A percentile compares a stretch with the other conserved stretches of the same genome.
These are phyloP conservation scores for Solanum sitiens DNA, from an alignment of 257 asterid genomes.

Conservation along the genomic window DNA sequence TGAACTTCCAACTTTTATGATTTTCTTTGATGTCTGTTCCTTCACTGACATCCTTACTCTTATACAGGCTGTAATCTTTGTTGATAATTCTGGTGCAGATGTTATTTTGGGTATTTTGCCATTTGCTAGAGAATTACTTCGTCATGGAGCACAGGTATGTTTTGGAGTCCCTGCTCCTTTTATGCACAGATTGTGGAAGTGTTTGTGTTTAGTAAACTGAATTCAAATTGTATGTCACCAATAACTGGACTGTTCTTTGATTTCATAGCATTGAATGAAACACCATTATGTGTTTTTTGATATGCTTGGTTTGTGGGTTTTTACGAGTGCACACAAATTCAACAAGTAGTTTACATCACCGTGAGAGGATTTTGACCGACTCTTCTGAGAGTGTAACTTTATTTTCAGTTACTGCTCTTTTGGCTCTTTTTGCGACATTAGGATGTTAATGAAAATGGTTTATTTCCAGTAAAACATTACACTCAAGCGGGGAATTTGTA, in stretches of 20 bases:
- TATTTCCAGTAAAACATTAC: neutral
- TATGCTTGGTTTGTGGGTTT: neutral
- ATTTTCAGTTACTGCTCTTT: neutral
- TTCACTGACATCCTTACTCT: slow-evolving; percentile 10
- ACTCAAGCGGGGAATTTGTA: neutral
- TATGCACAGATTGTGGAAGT: neutral
- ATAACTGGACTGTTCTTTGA: neutral
- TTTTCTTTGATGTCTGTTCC: neutral
- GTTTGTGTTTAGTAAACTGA: neutral
- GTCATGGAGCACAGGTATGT: slow-evolving; percentile 69
- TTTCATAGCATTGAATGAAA: neutral
- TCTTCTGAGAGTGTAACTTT: neutral
- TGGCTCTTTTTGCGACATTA: neutral
- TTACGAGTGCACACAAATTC: neutral
- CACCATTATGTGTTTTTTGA: neutral
- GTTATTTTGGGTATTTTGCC: slow-evolving; percentile 88
- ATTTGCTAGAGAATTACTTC: slow-evolving; percentile 86
- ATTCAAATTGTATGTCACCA: neutral
- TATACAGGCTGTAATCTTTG: slow-evolving; percentile 79
- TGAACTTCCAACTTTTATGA: neutral
- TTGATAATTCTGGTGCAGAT: slow-evolving; percentile 98
- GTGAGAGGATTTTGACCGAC: neutral
- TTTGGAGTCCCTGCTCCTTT: neutral
- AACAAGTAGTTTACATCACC: neutral
- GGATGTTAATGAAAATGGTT: neutral